These are phyloP conservation scores for Zizania latifolia DNA, from an alignment of 176 grass and related monocot genomes.

Conservation along the genomic window DNA sequence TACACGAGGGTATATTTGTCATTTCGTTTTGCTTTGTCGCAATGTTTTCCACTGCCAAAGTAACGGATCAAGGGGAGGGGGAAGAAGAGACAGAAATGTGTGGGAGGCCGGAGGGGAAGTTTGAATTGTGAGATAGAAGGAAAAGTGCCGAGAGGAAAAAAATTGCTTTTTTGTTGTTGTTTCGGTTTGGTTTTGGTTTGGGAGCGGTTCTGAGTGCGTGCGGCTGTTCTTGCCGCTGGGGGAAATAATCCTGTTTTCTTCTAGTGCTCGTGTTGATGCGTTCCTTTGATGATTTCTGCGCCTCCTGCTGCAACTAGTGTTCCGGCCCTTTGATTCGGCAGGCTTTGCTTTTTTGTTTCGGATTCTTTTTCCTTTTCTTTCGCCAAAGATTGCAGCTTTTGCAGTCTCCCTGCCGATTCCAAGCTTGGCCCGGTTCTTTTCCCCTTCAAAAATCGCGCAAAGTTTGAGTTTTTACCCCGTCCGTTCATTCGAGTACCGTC, in stretches of 20 bases:
- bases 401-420: constrained; percentile 42
- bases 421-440: constrained; percentile 10
- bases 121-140: constrained; percentile 49
- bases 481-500: background rate
- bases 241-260: constrained; percentile 22
- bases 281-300: constrained; percentile 33
- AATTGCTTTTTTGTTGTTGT: constrained; percentile 1
- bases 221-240: constrained; percentile 22
- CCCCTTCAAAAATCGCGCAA: constrained; percentile 35
- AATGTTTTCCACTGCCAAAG: constrained; percentile 35
- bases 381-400: constrained; percentile 65
- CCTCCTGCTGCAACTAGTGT: constrained; percentile 7
- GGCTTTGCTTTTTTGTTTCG: constrained; percentile 34
- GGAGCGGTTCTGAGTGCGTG: constrained; percentile 25
- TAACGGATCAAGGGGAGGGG: constrained; percentile 36
- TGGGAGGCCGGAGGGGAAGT: constrained; percentile 23
- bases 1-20: background rate
- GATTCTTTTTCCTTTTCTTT: constrained; percentile 37
- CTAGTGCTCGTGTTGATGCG: constrained; percentile 24
- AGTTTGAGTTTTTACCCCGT: constrained; percentile 15
- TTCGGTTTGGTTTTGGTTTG: constrained; percentile 22
- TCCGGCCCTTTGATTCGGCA: constrained; percentile 37
- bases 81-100: constrained; percentile 14
- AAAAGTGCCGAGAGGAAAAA: background rate
- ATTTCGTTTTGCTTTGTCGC: constrained; percentile 12